Evolutionary conservation across 1,284 basidiomycete species (phyloP), one percentile per base, ranked within the genome.

Genomic region (Psilocybe mexicana): DNA sequence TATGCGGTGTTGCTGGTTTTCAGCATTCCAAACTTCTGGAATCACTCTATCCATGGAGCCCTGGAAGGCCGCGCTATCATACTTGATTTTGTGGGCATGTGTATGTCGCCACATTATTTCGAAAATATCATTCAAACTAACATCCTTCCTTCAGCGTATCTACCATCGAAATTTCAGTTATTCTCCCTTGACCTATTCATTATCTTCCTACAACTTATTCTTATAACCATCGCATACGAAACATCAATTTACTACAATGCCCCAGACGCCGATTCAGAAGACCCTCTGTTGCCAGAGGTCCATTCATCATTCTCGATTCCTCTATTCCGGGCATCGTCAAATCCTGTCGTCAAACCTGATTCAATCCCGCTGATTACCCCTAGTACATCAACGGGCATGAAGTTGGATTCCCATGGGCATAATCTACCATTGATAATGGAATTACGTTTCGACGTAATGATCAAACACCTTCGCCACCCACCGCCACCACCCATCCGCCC

Each of bases 11-110:
- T 87, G 59, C 60, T 85, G 53, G 64, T 81, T 57, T 78, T 86
- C 72, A 90, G 90, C 62, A 63, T 74, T 38, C 78, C 82, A 26
- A 82, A 78, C 59, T 60, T 91, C 44, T 88, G 85, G 82, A 74
- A 74, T 44, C 89, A 92, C 68, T 75, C 79, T 53, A 74, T 74
- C 25, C 70, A 77, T 35, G 80, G 81, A 6, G 72, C 80, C 55
- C 67, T 76, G 36, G 79, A 85, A 59, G 82, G 82, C 25, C 76
- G 85, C 64, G 74, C 80, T 7, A 72, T 90, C 65, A 72, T 92
- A 40, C 82, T 92, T 58, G 89, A 92, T 69, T 92, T 92, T 65
- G 80, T 92, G 60, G 90, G 90, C 57, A 77, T 85, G 76, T 82
- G 89, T 91, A 67, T 54, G 86, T 79, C 33, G 35, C 10, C 28